Conservation (phyloP, 208 protist species). For the Acanthamoeba sp. region DNA sequence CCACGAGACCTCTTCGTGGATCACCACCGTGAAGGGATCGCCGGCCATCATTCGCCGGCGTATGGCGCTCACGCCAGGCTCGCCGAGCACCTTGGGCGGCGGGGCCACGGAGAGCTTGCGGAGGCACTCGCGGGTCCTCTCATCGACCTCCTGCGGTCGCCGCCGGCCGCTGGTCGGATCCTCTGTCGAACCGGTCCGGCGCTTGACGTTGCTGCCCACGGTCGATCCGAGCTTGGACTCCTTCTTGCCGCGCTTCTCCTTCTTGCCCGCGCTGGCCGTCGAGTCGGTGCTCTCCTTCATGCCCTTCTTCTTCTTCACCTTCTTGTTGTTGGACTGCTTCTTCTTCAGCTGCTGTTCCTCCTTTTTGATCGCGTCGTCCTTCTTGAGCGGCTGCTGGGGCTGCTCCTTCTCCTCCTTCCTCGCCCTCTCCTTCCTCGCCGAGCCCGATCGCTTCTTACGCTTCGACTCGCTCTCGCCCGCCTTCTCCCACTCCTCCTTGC, state of each 20-base stretch:
- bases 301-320: background rate
- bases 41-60: conserved; percentile 12
- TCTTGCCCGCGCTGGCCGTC: background rate
- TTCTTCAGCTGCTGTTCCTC: background rate
- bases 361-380: too few relatives aligned
- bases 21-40: conserved; percentile 45
- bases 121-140: background rate
- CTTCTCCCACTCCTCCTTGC: conserved; percentile 15
- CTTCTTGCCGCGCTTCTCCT: conserved; percentile 37
- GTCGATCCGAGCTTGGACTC: background rate
- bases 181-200: background rate
- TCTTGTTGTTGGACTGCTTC: background rate
- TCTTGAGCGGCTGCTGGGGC: background rate
- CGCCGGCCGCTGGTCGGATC: background rate
- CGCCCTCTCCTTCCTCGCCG: background rate
- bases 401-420: background rate
- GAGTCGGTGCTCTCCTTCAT: background rate
- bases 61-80: background rate
- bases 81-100: conserved; percentile 1
- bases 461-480: conserved; percentile 41
- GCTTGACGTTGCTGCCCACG: background rate
- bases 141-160: background rate
- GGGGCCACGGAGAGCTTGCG: conserved; percentile 24
- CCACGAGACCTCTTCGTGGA: conserved; percentile 13
- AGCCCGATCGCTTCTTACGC: conserved; percentile 31